These are phyloP conservation scores for Platanthera zijinensis DNA, from an alignment of 106 monocot species.

Conservation along the genomic window DNA sequence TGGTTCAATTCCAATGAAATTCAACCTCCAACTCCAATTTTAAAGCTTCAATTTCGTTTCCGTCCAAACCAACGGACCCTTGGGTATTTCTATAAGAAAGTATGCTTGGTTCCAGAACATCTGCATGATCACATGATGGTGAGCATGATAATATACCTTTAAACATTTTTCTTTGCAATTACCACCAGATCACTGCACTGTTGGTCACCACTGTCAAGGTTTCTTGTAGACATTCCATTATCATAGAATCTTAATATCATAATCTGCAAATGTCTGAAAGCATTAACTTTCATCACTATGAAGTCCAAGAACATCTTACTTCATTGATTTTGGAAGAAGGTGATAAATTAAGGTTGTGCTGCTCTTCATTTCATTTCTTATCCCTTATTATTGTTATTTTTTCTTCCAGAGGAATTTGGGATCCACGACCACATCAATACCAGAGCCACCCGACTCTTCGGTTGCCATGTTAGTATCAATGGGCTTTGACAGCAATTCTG, in stretches of 20 bases:
- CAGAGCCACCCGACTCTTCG: slow-evolving; percentile 61
- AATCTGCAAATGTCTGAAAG: neutral
- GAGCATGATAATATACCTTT: too few relatives aligned
- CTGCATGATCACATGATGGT: too few relatives aligned
- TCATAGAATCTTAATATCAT: neutral
- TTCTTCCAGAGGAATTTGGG: slow-evolving; percentile 31
- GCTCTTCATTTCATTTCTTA: neutral
- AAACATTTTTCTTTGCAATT: too few relatives aligned
- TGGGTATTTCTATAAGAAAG: too few relatives aligned
- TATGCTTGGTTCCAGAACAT: too few relatives aligned
- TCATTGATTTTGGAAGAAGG: neutral
- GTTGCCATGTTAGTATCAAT: slow-evolving; percentile 68
- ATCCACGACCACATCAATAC: slow-evolving; percentile 4
- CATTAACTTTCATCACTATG: neutral
- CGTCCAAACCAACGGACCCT: too few relatives aligned
- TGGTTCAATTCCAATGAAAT: too few relatives aligned
- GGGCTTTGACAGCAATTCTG: slow-evolving; percentile 71
- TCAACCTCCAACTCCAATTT: too few relatives aligned
- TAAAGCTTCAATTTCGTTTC: too few relatives aligned
- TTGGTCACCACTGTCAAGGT: too few relatives aligned
- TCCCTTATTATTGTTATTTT: neutral
- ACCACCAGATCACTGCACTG: too few relatives aligned
- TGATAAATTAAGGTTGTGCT: neutral
- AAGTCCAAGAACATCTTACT: neutral
- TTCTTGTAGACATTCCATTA: too few relatives aligned